Evolutionary conservation across 371 early-diverging fungal species (phyloP), one percentile per base, ranked within the genome.

Genomic region (Choanephora cucurbitarum): DNA sequence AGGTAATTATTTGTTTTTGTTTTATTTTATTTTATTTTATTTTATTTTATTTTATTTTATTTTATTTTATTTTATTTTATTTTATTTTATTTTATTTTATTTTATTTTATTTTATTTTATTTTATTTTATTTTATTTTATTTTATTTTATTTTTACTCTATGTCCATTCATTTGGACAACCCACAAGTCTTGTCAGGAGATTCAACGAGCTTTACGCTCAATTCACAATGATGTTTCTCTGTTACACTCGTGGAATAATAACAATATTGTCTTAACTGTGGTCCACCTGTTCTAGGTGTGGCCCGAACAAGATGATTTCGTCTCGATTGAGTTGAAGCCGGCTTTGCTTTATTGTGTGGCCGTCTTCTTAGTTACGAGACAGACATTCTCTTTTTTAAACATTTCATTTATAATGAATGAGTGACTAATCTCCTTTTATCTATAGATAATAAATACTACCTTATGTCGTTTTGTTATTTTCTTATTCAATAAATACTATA

Each of bases 121-220:
- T n/a, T 45, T 57, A 53, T 50, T 21, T 34, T 9, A 39, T 62
- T 49, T 63, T 41, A 22, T 47, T 63, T 56, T 28, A 5, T 7
- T 28, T 28, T 28, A 5, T 28, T 42, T 31, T 45, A 24, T n/a
- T n/a, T n/a, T 15, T 49, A 18, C 48, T 34, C 3, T 4, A 9
- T 42, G 21, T 34, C 17, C 41, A 21, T 40, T 50, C 13, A 17
- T 40, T 19, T 32, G 37, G 32, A 42, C 55, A 57, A 45, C 28
- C 69, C 69, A 68, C 69, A 68, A 60, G 69, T 68, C 55, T 42
- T 68, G 69, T 68, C 69, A 68, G 64, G 69, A 48, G 69, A 21
- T 47, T 42, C 61, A 43, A 60, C 55, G 53, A 57, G 55, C 55
- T 55, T 51, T 49, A 44, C n/a, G 59, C 58, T 58, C 53, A 41